Percentiles rank a stretch among this genome's conserved stretches.
Evolutionary conservation across 2,329 filamentous ascomycete species (phyloP).

Genomic region (Colletotrichum melonis): DNA sequence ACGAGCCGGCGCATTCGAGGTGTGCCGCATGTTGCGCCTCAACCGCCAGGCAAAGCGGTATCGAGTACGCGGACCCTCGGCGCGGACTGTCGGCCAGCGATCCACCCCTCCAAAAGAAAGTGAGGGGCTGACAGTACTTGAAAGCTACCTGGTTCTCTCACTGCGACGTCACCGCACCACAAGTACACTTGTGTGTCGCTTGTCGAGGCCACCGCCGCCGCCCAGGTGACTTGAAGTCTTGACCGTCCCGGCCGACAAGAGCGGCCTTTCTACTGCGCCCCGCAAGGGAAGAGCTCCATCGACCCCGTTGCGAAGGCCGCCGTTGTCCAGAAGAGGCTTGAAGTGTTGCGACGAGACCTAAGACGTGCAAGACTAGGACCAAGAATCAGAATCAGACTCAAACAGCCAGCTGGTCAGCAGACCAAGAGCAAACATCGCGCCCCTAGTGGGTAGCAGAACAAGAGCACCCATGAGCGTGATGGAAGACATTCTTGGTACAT

Average conservation of each 20-base stretch:
- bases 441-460: neutral
- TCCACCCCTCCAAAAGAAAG: neutral
- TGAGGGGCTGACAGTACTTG: constrained; percentile 12
- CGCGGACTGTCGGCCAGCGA: neutral
- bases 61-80: neutral
- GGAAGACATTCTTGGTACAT: neutral
- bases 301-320: neutral
- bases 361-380: neutral
- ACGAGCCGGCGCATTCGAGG: neutral
- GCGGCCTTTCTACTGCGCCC: neutral
- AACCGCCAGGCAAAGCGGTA: neutral
- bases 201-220: neutral
- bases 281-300: constrained; percentile 6
- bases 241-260: constrained; percentile 13
- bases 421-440: constrained; percentile 16
- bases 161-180: neutral
- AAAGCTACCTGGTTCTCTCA: neutral
- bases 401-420: constrained; percentile 13
- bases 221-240: constrained; percentile 1
- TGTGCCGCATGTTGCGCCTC: neutral
- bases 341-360: constrained; percentile 15
- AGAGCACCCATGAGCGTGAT: neutral
- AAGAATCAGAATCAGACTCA: constrained; percentile 17
- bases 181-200: neutral
- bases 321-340: constrained; percentile 25